Base-by-base conservation (phyloP, 257 asterid genomes). In the Scutellaria minor region DNA sequence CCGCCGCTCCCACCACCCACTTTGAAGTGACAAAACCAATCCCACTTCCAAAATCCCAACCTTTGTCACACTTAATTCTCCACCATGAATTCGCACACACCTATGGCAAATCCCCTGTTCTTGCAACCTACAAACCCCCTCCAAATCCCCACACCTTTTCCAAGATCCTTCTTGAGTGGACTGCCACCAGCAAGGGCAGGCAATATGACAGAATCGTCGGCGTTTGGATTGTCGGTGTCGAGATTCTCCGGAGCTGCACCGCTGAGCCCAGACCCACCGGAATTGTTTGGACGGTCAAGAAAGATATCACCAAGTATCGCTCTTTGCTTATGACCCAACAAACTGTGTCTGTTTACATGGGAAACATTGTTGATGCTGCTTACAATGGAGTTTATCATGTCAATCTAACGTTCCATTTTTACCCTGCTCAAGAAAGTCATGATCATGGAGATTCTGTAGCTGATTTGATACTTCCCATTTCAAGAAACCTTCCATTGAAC, bases 201-300 rank as follows among this genome's bases (percentile, higher is more conserved):
- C 96, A 91, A 64, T 87, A 77, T 68, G 97, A 89, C 76, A 45
- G 96, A 9, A 89, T 89, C 6, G 87, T 87, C 66, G 92, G 97
- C 22, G 75, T 91, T 74, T 91, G 97, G 97, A 79, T 89, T 52
- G 78, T 86, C 37, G 94, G 97, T 69, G 92, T 83, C 44, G 97
- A 91, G 94, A 59, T 89, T 42, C 79, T 91, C 66, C 74, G 97
- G 41, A 89, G 96, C 78, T 91, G 96, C 61, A 85, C 96, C 40
- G 96, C 96, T 9, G 97, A 91, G 80, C 97, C 85, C 6, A 56
- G 71, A 24, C 50, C 74, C 27, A 64, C 72, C 39, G 87, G 87
- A 27, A 82, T 79, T 63, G 75, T 87, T 15, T 88, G 96, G 96
- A 84, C 89, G 1, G 89, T 90, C 0, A 35, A 69, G 48, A 87